Evolutionary conservation across 2,329 filamentous ascomycete species (phyloP), one percentile per base, ranked within the genome.

Genomic region (Calonectria naviculata): DNA sequence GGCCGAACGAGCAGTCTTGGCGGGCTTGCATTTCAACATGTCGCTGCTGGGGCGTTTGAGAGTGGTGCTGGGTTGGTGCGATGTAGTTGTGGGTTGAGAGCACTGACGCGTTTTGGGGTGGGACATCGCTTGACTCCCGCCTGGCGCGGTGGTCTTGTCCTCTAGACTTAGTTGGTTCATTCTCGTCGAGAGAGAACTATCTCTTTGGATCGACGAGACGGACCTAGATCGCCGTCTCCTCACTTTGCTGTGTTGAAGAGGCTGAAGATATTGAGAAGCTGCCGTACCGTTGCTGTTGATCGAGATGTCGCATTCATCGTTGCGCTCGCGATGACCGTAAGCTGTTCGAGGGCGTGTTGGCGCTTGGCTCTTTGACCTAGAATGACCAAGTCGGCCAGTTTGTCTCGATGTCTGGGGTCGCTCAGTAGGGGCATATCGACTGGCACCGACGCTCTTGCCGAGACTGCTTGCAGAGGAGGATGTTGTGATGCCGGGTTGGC

Each of bases 361-460:
- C 5, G 78, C 78, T 52, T 84, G 80, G 67, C 81, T 85, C 68
- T 82, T 83, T 19, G 83, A 82, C 70, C 88, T 83, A 68, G 84
- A 79, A 77, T 86, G 87, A 65, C 86, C 83, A 49, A 87, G 82
- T 71, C 88, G 87, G 73, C 78, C 83, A 56, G 82, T 85, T 28
- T 84, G 83, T 74, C 89, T 83, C 41, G 90, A 85, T 8, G 89
- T 86, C 72, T 89, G 86, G 4, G 89, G 86, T 65, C 89, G 88
- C 80, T 85, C 82, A 70, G 83, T 77, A 6, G 82, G 74, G 7
- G 84, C 81, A 17, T 88, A 85, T 73, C 90, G 87, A 17, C 85
- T 86, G 15, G 87, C 85, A 1, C 91, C 90, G 31, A 91, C 81
- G 76, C 89, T 92, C 71, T 86, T 89, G 17, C 89, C 86, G 73